Percentiles rank a stretch among this genome's conserved stretches.
These are phyloP conservation scores for Drechmeria coniospora DNA, from an alignment of 2,329 filamentous ascomycete genomes.

Conservation along the genomic window DNA sequence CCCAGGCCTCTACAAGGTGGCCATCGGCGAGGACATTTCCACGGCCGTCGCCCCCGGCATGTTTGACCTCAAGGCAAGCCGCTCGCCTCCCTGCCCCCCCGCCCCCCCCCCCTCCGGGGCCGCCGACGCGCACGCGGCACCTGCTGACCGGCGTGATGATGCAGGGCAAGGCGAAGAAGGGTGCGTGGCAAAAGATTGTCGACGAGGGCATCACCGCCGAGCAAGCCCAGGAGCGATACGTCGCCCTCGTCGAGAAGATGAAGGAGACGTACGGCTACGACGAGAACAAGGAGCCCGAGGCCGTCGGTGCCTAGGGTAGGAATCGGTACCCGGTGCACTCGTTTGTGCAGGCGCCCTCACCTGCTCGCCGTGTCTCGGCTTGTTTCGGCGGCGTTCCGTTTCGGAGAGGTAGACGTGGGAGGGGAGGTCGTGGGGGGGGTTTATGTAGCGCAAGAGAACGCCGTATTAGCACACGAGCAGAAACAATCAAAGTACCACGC, in stretches of 20 bases:
- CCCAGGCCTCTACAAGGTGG: slow-evolving; percentile 43
- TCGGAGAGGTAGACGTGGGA: no score
- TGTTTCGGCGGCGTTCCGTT: no score
- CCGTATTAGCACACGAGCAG: no score
- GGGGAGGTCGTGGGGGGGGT: no score
- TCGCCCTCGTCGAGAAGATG: slow-evolving; percentile 54
- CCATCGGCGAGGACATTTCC: slow-evolving; percentile 38
- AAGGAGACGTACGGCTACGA: slow-evolving; percentile 57
- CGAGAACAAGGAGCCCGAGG: slow-evolving; percentile 45
- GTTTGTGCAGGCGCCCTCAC: no score
- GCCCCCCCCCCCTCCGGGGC: background rate
- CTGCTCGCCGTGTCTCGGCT: no score
- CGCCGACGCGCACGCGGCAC: no score
- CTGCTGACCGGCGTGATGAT: background rate
- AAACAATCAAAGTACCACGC: no score
- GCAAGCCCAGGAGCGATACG: slow-evolving; percentile 62
- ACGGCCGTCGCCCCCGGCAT: slow-evolving; percentile 45
- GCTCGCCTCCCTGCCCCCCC: background rate
- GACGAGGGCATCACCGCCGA: slow-evolving; percentile 47
- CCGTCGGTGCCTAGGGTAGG: slow-evolving; percentile 26
- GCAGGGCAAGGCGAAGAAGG: slow-evolving; percentile 68
- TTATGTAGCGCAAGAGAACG: no score
- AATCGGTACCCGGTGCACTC: no score
- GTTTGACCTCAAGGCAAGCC: slow-evolving; percentile 51
- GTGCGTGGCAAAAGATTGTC: slow-evolving; percentile 57